Base-by-base conservation (phyloP, 2,329 filamentous ascomycete species). In the Lachnellula cervina region DNA sequence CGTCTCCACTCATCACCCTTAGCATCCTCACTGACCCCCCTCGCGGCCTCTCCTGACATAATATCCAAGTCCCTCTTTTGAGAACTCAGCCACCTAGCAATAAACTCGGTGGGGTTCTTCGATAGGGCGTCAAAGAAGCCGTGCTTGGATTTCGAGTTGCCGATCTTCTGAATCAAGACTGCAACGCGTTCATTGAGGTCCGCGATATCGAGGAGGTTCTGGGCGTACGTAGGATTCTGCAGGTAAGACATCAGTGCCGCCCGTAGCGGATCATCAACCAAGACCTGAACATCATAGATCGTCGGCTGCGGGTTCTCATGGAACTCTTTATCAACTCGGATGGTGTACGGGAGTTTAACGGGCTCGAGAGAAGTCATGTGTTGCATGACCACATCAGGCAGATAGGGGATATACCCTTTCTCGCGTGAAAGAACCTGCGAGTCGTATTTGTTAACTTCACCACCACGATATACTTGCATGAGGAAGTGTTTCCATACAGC, bases 101-200 rank as follows among this genome's bases (percentile, higher is more conserved):
- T 80, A 66, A 97, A 97, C 13, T 81, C 83, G 16, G 89, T 87
- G 0, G 94, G 94, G 64, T 97, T 91, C 61, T 87, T 83, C 57
- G 85, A 83, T 61, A 97, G 78, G 5, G 84, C 83, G 6, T 82
- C 84, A 72, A 94, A 87, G 76, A 99, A 99, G 16, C 86, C 83
- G 70, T 96, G 90, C 70, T 96, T 96, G 23, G 90, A 89, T 70
- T 96, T 96, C 25, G 89, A 90, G 63, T 91, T 85, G 28, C 86
- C 81, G 45, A 97, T 81, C 1, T 89, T 90, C 70, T 96, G 90
- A 55, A 97, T 78, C 19, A 96, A 79, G 14, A 89, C 79, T 0
- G 91, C 89, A 3, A 97, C 79, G 64, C 96, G 88, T 56, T 96
- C 91, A 68, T 99, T 94, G 19, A 96, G 78, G 5, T 75, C 73